Conservation (phyloP, 345 rosid genomes). For the Anastatica hierochuntica region DNA sequence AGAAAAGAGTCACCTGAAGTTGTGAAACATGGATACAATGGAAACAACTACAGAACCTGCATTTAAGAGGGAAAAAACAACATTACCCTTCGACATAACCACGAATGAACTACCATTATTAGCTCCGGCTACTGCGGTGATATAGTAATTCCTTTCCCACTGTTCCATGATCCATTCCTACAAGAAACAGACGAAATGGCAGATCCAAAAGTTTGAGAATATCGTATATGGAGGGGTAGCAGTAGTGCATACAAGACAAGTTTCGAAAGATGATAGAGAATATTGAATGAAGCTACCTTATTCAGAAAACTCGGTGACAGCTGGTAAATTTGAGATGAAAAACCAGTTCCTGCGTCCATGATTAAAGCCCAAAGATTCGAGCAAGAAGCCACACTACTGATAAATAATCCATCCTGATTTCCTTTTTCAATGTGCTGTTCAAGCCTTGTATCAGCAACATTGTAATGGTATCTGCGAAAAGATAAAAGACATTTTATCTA, state of each 20-base stretch:
- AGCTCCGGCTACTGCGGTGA: conserved; percentile 93
- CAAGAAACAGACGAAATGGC: not conserved
- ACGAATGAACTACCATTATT: conserved; percentile 79
- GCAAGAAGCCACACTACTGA: conserved; percentile 88
- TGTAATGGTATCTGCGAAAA: conserved; percentile 77
- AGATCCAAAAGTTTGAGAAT: conserved; percentile 6
- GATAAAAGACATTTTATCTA: conserved; percentile 9
- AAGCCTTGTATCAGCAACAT: conserved; percentile 72
- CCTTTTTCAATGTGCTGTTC: conserved; percentile 83
- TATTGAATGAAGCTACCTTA: conserved; percentile 48
- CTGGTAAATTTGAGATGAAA: conserved; percentile 70
- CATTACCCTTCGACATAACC: conserved; percentile 93
- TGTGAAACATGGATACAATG: not conserved
- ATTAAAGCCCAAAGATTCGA: conserved; percentile 93
- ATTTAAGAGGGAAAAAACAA: conserved; percentile 2
- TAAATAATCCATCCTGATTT: conserved; percentile 75
- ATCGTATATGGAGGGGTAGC: not conserved
- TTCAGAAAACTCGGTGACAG: conserved; percentile 69
- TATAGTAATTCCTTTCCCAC: conserved; percentile 92
- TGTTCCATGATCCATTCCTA: conserved; percentile 99
- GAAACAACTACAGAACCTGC: not conserved
- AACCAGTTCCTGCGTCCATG: conserved; percentile 96
- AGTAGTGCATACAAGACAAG: not conserved
- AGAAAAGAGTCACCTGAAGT: not conserved
- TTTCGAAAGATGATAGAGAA: not conserved